Evolutionary conservation across 768 basidiomycete genomes (phyloP).

Genomic region (Lactarius hatsudake): DNA sequence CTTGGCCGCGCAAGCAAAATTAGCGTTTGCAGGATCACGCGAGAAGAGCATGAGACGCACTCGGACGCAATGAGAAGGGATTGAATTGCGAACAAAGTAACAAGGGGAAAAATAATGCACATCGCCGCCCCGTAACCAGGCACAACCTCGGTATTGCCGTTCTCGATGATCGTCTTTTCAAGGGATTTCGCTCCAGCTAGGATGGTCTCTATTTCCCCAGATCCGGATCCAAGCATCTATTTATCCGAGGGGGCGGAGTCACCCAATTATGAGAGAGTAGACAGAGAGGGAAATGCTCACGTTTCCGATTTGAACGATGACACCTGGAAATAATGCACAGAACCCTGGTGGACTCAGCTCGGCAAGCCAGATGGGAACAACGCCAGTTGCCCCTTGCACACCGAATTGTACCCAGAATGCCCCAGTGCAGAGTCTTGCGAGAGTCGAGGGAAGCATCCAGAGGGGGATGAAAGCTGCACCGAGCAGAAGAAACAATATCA

Average conservation of each 20-base stretch:
- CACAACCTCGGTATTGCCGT: conserved; percentile 1
- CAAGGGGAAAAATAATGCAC: conserved; percentile 81
- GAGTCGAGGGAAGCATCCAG: conserved; percentile 45
- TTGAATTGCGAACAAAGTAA: conserved; percentile 73
- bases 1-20: conserved; percentile 18
- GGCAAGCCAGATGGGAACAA: conserved; percentile 41
- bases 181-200: conserved; percentile 39
- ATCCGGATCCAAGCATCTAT: conserved; percentile 44
- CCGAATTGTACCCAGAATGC: conserved; percentile 47
- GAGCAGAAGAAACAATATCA: conserved; percentile 36
- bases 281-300: conserved; percentile 13
- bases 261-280: background rate
- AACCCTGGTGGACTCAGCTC: conserved; percentile 49
- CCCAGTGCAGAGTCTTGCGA: conserved; percentile 41
- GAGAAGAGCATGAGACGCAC: conserved; percentile 40
- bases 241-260: background rate
- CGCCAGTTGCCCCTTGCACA: conserved; percentile 39
- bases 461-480: conserved; percentile 37
- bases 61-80: conserved; percentile 76
- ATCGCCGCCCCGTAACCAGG: conserved; percentile 58
- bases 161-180: conserved; percentile 33
- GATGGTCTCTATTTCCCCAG: conserved; percentile 47
- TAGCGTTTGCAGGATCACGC: background rate
- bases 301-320: conserved; percentile 44
- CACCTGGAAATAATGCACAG: conserved; percentile 44